Evolutionary conservation across 257 asterid genomes (phyloP), one percentile per base, ranked within the genome.

Genomic region (Gentiana dahurica): DNA sequence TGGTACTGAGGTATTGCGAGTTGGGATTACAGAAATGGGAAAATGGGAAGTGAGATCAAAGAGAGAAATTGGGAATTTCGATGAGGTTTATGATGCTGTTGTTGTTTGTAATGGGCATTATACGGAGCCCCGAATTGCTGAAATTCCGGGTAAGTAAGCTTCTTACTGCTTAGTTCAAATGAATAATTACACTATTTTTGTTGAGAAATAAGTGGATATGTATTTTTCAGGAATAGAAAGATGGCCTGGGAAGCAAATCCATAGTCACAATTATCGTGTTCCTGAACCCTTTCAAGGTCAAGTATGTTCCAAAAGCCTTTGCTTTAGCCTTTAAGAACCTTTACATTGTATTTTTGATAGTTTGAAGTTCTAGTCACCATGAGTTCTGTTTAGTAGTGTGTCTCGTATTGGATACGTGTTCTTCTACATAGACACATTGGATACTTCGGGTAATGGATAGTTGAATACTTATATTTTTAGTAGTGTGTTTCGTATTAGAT

Each of bases 181-280:
- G 32, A 13, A 1, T 15, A 35, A 10, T n/a, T 33, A 35, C 41
- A n/a, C 2, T 12, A n/a, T 10, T 24, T 24, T 24, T 24, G 24
- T 24, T 24, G 24, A 3, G 4, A 41, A 39, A 8, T 34, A 32
- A 56, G 46, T 37, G 38, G 36, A 12, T 45, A 57, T 24, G 24
- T 12, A 59, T 55, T 57, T 75, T 55, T 59, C 78, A 90, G 96
- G 98, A 45, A 82, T 90, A 58, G 79, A 87, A 39, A 68, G 68
- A 60, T 90, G 98, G 98, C 94, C 96, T 0, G 95, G 96, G 58
- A 81, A 79, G 74, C 98, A 90, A 81, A 84, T 87, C 60, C 98
- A 90, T 59, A 87, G 98, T 68, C 98, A 90, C 78, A 90, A 87
- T 70, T 90, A 90, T 72, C 98, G 98, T 2, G 79, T 73, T 51